Base-by-base conservation (phyloP, 306 rosid species). In the Ziziphus jujuba region DNA sequence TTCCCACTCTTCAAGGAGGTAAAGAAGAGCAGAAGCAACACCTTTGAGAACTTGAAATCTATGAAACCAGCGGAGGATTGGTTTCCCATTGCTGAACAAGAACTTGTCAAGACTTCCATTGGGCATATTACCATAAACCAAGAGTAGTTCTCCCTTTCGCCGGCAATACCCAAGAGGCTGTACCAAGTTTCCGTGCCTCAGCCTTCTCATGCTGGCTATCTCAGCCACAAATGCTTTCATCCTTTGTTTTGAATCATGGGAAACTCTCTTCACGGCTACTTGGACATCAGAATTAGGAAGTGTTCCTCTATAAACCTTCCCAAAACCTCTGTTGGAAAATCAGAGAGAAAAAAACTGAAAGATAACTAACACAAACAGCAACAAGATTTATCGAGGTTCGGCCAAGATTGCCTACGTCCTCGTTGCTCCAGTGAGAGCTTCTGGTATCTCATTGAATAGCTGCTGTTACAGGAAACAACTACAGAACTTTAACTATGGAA, bases 171-270 rank as follows among this genome's bases (percentile, higher is more conserved):
- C 91, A 2, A 84, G 53, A 54, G 87, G 87, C 1, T 80, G 81
- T 22, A 90, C 95, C 7, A 87, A 45, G 69, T 85, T 87, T 17
- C 88, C 58, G 44, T 90, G 97, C 2, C 95, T 78, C 19, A 90
- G 87, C 9, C 87, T 71, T 6, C 97, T 95, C 14, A 90, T 75
- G 64, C 84, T 84, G 8, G 77, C 84, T 0, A 90, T 85, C 73
- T 90, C 91, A 0, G 95, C 83, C 21, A 85, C 79, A 53, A 90
- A 90, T 71, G 84, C 88, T 72, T 75, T 84, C 80, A 85, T 77
- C 20, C 97, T 95, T 66, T 90, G 89, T 52, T 85, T 77, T n/a
- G 96, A 90, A 34, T 84, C 83, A 64, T 84, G 97, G 0, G 90
- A 84, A 22, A 87, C 80, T 57, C 35, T 81, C 69, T 90, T 87